Percentiles rank a stretch among this genome's conserved stretches.
phyloP scores from a whole-genome alignment of 495 filamentous ascomycete species.

The Aspergillus saccharolyticus region DNA sequence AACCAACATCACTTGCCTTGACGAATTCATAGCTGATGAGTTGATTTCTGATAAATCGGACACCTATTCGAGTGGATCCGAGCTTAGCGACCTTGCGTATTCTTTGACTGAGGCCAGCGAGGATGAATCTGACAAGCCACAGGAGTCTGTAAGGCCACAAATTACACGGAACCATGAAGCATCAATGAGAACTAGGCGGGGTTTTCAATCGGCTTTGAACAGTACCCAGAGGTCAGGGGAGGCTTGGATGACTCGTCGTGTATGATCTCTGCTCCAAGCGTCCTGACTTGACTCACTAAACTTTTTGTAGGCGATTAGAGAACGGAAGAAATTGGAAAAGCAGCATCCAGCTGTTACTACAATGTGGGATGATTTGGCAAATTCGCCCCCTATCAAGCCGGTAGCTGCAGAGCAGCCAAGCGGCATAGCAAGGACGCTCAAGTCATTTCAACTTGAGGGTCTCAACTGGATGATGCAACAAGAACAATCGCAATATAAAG shows the following conservation, averaged over 20 bases:
- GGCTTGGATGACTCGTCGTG: slow-evolving; percentile 27
- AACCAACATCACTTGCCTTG: slow-evolving; percentile 4
- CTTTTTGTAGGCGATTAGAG: slow-evolving; percentile 32
- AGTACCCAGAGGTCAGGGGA: background rate
- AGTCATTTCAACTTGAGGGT: slow-evolving; percentile 90
- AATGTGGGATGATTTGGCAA: slow-evolving; percentile 77
- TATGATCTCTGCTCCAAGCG: slow-evolving; percentile 19
- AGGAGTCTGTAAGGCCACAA: background rate
- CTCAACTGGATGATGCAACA: slow-evolving; percentile 89
- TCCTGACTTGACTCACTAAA: background rate
- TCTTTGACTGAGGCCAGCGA: slow-evolving; percentile 12
- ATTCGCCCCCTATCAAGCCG: slow-evolving; percentile 59
- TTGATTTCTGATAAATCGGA: slow-evolving; percentile 5
- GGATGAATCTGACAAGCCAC: slow-evolving; percentile 1
- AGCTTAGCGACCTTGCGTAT: background rate
- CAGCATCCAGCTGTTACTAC: slow-evolving; percentile 71
- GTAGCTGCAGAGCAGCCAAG: slow-evolving; percentile 67
- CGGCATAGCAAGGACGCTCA: slow-evolving; percentile 73
- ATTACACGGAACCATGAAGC: slow-evolving; percentile 1
- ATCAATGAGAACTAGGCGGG: background rate
- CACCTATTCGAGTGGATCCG: slow-evolving; percentile 10
- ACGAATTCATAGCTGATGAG: slow-evolving; percentile 10
- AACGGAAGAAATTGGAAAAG: slow-evolving; percentile 62
- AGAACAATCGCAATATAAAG: slow-evolving; percentile 78
- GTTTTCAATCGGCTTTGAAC: background rate